These are phyloP conservation scores for Chlorella sp. DNA, from an alignment of 139 green algal species.

Conservation along the genomic window DNA sequence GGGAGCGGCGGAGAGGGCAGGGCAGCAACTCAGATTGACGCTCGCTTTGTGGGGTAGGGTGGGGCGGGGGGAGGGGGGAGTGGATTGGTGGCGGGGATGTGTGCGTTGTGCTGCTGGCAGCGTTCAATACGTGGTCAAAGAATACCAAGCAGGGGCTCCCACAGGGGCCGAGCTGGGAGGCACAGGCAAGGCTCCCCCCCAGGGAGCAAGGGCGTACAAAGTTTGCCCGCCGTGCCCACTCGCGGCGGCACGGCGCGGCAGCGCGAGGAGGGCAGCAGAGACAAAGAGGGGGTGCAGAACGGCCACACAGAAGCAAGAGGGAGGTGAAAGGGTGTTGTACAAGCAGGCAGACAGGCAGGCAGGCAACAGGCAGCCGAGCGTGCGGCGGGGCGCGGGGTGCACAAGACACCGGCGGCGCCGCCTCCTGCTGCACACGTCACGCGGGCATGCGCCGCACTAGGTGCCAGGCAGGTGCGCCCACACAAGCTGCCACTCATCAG, in stretches of 20 bases:
- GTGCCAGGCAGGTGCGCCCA: neutral
- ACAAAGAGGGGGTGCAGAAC: neutral
- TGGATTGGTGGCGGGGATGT: neutral
- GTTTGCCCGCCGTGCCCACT: neutral
- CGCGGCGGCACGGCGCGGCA: neutral
- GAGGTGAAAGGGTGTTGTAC: neutral
- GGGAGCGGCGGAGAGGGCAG: too few species aligned
- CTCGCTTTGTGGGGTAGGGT: neutral
- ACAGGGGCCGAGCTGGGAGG: neutral
- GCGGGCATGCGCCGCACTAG: too few species aligned
- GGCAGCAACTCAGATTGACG: neutral
- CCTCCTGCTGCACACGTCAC: too few species aligned
- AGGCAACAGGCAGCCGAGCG: neutral
- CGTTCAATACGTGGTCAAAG: slow-evolving; percentile 16
- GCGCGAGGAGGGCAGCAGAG: neutral
- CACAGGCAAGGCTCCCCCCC: neutral
- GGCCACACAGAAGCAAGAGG: neutral
- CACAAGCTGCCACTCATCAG: neutral
- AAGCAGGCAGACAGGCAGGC: neutral
- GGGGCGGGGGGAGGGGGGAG: neutral
- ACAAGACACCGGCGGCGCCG: too few species aligned
- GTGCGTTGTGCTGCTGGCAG: neutral
- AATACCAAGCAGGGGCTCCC: slow-evolving; percentile 2
- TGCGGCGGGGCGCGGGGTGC: neutral
- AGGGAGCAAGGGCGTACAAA: neutral